phyloP scores from a whole-genome alignment of 306 rosid genomes.

The Vigna hirtella region DNA sequence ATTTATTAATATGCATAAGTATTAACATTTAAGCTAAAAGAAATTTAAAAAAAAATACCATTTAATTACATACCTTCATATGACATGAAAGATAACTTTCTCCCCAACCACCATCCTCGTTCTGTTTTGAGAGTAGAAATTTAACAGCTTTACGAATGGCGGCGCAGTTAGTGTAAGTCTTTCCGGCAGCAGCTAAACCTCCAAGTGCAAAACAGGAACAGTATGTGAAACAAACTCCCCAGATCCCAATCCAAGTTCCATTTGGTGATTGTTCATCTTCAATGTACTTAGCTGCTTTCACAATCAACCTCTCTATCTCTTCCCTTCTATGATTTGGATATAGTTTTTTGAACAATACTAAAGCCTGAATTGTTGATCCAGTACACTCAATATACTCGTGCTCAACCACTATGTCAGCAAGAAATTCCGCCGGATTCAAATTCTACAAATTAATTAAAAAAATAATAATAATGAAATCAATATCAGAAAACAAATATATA shows the following conservation, averaged over 20 bases:
- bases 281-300: constrained; percentile 35
- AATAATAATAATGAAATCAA: too few species aligned
- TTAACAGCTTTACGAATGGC: constrained; percentile 50
- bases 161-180: constrained; percentile 45
- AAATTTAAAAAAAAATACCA: too few species aligned
- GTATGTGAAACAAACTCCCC: constrained; percentile 64
- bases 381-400: constrained; percentile 51
- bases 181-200: constrained; percentile 55
- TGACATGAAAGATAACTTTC: constrained; percentile 63
- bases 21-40: too few species aligned
- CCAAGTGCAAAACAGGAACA: constrained; percentile 57
- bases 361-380: constrained; percentile 43
- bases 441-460: background rate
- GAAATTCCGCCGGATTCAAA: constrained; percentile 47
- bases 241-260: constrained; percentile 49
- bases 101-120: constrained; percentile 67
- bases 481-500: too few species aligned
- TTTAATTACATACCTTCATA: constrained; percentile 34
- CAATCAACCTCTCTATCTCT: constrained; percentile 41
- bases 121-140: constrained; percentile 55
- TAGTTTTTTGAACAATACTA: constrained; percentile 44
- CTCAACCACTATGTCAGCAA: constrained; percentile 43
- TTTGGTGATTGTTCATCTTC: constrained; percentile 39
- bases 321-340: constrained; percentile 44
- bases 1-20: too few species aligned